phyloP scores from a whole-genome alignment of 2,329 filamentous ascomycete species.

The Pseudovirgaria hyperparasitica region DNA sequence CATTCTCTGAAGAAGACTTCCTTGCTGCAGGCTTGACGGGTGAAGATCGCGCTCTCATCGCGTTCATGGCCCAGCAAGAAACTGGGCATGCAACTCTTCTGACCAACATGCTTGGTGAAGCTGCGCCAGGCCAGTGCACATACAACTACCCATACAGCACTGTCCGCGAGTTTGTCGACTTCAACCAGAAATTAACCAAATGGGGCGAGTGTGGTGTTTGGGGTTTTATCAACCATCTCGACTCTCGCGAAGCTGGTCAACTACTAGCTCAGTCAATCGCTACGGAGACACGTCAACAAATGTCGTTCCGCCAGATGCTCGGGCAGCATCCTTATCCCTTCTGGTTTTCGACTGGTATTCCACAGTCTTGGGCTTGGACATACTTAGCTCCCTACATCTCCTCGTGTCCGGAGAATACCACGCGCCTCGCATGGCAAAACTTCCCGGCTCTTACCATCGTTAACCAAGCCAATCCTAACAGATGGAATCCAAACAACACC shows the following conservation, averaged over 20 bases:
- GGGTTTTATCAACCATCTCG: conserved; percentile 66
- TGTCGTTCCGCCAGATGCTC: conserved; percentile 72
- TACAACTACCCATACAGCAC: conserved; percentile 73
- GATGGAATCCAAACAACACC: conserved; percentile 49
- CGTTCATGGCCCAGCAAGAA: conserved; percentile 70
- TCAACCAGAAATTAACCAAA: conserved; percentile 73
- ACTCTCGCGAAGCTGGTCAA: conserved; percentile 61
- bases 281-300: conserved; percentile 68
- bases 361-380: conserved; percentile 77
- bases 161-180: conserved; percentile 68
- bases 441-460: conserved; percentile 59
- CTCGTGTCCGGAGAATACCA: conserved; percentile 59
- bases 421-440: conserved; percentile 72
- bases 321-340: conserved; percentile 72
- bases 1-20: conserved; percentile 59
- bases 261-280: conserved; percentile 65
- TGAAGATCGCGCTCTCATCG: conserved; percentile 57
- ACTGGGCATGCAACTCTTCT: conserved; percentile 65
- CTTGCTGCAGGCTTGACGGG: conserved; percentile 52
- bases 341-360: conserved; percentile 69
- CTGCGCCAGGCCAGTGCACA: conserved; percentile 57
- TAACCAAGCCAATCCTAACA: conserved; percentile 65
- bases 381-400: conserved; percentile 70
- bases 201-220: conserved; percentile 71
- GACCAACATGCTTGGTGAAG: conserved; percentile 63